A percentile compares a stretch with the other conserved stretches of the same genome.
Conservation (phyloP, 2,329 filamentous ascomycete species). For the Microdochium bolleyi region DNA sequence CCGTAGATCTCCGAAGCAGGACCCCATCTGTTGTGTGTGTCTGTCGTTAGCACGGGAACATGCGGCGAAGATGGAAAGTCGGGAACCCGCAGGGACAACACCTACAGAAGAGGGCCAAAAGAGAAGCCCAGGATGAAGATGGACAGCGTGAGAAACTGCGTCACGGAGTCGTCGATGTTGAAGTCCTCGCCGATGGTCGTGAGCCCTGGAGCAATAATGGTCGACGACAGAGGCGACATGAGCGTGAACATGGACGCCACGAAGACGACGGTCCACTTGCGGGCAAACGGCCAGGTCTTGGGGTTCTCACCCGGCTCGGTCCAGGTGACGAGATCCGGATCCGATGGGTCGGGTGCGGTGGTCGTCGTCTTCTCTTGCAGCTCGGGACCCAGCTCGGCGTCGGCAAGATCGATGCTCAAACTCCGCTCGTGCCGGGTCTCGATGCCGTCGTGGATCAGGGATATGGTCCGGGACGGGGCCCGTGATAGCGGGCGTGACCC, state of each 20-base stretch:
- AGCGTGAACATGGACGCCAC: constrained; percentile 50
- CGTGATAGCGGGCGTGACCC: constrained; percentile 2
- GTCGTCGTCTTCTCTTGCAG: constrained; percentile 13
- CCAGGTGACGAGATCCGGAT: constrained; percentile 39
- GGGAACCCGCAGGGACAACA: background rate
- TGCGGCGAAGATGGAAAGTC: background rate
- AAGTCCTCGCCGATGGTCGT: constrained; percentile 44
- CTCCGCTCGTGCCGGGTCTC: constrained; percentile 21
- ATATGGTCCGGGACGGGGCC: constrained; percentile 22
- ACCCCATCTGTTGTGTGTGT: constrained; percentile 21
- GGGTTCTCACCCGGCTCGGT: constrained; percentile 43
- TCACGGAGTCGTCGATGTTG: constrained; percentile 34
- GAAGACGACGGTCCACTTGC: constrained; percentile 50
- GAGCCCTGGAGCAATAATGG: constrained; percentile 46
- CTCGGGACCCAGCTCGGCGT: constrained; percentile 19
- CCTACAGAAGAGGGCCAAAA: constrained; percentile 37
- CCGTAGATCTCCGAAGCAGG: constrained; percentile 49
- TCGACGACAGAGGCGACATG: constrained; percentile 51
- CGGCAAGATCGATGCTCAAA: background rate
- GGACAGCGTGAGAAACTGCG: constrained; percentile 32
- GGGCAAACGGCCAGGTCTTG: constrained; percentile 45
- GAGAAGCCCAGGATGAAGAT: constrained; percentile 48
- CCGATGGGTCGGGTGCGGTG: constrained; percentile 15
- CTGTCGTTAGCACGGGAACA: constrained; percentile 1
- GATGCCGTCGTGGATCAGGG: constrained; percentile 31